These are phyloP conservation scores for Coemansia sp. DNA, from an alignment of 192 early-diverging fungal species.

Conservation along the genomic window DNA sequence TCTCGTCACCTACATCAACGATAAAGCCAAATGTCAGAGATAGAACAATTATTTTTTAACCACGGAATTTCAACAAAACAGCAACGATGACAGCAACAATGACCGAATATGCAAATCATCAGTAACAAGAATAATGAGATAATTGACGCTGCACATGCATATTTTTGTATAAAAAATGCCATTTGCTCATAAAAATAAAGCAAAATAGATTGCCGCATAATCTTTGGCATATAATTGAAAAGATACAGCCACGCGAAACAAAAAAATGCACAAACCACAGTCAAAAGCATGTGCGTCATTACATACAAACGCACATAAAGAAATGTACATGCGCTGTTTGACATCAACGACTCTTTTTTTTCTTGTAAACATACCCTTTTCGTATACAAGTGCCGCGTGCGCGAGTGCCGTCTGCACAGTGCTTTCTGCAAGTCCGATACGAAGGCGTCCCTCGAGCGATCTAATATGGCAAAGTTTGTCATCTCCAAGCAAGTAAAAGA, in stretches of 20 bases:
- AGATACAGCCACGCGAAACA: neutral
- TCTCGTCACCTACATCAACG: conserved; percentile 6
- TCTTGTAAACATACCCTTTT: conserved; percentile 9
- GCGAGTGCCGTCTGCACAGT: conserved; percentile 87
- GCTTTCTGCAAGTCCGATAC: conserved; percentile 95
- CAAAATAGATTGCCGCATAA: neutral
- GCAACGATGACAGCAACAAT: neutral
- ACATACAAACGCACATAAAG: neutral
- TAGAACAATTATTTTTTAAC: neutral
- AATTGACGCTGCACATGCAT: too few species aligned
- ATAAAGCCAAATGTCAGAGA: too few species aligned
- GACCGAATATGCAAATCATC: neutral
- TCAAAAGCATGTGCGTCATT: too few species aligned
- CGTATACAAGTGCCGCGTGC: conserved; percentile 73
- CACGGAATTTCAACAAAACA: neutral
- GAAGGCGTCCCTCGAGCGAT: conserved; percentile 83
- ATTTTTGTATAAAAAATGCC: too few species aligned
- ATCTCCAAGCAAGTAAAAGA: neutral
- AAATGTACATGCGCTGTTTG: neutral
- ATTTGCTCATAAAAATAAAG: neutral
- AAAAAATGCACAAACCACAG: too few species aligned
- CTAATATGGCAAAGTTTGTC: neutral
- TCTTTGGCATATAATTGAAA: neutral
- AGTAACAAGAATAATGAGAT: neutral
- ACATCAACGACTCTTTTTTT: neutral